These are phyloP conservation scores for Neopestalotiopsis rosae DNA, from an alignment of 2,329 filamentous ascomycete genomes.

Conservation along the genomic window DNA sequence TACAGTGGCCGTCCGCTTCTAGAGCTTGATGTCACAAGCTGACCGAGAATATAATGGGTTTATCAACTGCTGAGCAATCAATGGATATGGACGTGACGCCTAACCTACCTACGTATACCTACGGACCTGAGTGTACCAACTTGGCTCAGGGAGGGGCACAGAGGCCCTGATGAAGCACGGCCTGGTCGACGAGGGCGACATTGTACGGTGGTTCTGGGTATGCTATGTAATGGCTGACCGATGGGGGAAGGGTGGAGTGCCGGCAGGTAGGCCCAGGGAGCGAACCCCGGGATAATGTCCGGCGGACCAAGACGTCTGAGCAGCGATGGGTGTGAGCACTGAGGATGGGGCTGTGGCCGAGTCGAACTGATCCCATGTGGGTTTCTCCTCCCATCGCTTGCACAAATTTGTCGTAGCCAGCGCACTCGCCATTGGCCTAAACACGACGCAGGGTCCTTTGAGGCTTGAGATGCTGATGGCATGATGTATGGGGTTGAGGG, in stretches of 20 bases:
- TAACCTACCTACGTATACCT: background rate
- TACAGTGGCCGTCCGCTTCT: too few species aligned
- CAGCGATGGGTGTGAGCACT: background rate
- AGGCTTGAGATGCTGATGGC: slow-evolving; percentile 14
- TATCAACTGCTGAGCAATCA: too few species aligned
- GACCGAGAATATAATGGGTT: too few species aligned
- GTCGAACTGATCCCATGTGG: slow-evolving; percentile 10
- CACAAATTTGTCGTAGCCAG: slow-evolving; percentile 8
- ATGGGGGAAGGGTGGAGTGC: slow-evolving; percentile 10
- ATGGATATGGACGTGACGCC: background rate
- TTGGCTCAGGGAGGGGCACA: background rate
- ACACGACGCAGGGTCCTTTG: slow-evolving; percentile 6
- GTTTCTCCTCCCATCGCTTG: slow-evolving; percentile 10
- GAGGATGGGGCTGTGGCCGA: slow-evolving; percentile 16
- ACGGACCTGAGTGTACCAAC: background rate
- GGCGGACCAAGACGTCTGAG: slow-evolving; percentile 3
- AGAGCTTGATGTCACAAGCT: too few species aligned
- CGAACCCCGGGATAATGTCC: slow-evolving; percentile 5
- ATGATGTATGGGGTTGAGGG: slow-evolving; percentile 19
- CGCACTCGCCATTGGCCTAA: background rate
- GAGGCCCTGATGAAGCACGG: background rate
- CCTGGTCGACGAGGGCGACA: background rate
- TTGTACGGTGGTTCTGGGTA: background rate
- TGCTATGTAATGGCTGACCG: slow-evolving; percentile 14
- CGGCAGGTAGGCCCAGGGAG: slow-evolving; percentile 3